Evolutionary conservation across 805 yeast genomes (phyloP), one percentile per base, ranked within the genome.

Genomic region (Suhomyces kilbournensis): DNA sequence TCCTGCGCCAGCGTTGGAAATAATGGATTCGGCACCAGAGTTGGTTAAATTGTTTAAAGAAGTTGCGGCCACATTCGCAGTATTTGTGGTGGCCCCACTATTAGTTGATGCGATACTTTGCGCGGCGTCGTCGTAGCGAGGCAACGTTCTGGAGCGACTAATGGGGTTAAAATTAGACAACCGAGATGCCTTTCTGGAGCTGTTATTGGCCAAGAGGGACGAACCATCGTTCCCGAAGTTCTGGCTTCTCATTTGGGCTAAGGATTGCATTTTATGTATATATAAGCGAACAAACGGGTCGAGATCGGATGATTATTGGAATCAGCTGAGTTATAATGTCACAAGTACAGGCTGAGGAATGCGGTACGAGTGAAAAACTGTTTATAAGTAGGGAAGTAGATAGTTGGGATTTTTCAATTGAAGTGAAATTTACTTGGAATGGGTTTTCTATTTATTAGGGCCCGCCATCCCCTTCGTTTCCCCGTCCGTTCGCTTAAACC

Each of bases 181-280:
- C n/a, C 58, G 44, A 8, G 56, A 53, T 44, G 50, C 32, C 30
- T 48, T 53, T 25, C 58, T 49, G 15, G 49, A 38, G 8, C 45
- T 22, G 35, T 42, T 17, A 22, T 32, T 39, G 38, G 54, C 43
- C 17, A 48, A 28, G 25, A 52, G 46, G 10, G 55, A 54, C 12
- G 32, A 44, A 10, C 48, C 46, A 32, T 54, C 48, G 22, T n/a
- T 22, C 4, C 25, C 54, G 38, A 53, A 48, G 26, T 49, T 45
- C 34, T 48, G 58, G 47, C 50, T 53, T 53, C 59, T 56, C 46
- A 53, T 45, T 43, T 53, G 55, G 49, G 59, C 53, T 4, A 50
- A 38, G 10, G 53, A 45, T 47, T 53, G 56, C 59, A 56, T 56
- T 32, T 32, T 6, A 12, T 12, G 4, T 3, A 26, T 26, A 7